Base-by-base conservation (phyloP, 306 rosid genomes). In the Vachellia collinsii region DNA sequence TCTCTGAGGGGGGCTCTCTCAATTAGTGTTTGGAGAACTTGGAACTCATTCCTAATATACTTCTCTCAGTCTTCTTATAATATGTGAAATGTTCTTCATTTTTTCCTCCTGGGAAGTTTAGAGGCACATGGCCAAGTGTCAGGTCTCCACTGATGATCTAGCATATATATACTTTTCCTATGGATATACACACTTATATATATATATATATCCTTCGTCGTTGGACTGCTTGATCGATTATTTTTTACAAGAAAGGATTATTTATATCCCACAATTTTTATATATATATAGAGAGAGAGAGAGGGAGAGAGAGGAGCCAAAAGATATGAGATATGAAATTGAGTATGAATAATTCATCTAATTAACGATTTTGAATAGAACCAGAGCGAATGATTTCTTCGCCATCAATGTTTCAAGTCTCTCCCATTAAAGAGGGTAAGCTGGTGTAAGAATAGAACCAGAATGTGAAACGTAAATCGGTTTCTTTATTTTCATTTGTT, bases 1-100 rank as follows among this genome's bases (percentile, higher is more conserved):
- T 76, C 71, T 61, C n/a, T 72, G 53, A 43, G 11, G 8, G 51
- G 8, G 41, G 61, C 65, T 19, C 38, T 72, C 34, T n/a, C 62
- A 59, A 71, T 25, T 61, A 51, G n/a, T 6, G 54, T 58, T 48
- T 19, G 36, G 16, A 58, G 64, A 42, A 41, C 36, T 68, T 51
- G 74, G 74, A 64, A 74, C n/a, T 51, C 65, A 53, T 81, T 41
- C 79, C 5, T 38, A 43, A 4, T 62, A 22, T 63, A 17, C 11
- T 76, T 70, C 47, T 34, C 62, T 46, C 47, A 76, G 72, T n/a
- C 13, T 69, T 69, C 9, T 11, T 51, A 7, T 42, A 72, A 47
- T 79, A 46, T 58, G 44, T 43, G 20, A 25, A 70, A 37, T 41
- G 41, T 46, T 9, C 12, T 61, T 37, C 67, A 19, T n/a, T 54